Evolutionary conservation across 306 rosid genomes (phyloP), one percentile per base, ranked within the genome.

Genomic region (Ziziphus jujuba): DNA sequence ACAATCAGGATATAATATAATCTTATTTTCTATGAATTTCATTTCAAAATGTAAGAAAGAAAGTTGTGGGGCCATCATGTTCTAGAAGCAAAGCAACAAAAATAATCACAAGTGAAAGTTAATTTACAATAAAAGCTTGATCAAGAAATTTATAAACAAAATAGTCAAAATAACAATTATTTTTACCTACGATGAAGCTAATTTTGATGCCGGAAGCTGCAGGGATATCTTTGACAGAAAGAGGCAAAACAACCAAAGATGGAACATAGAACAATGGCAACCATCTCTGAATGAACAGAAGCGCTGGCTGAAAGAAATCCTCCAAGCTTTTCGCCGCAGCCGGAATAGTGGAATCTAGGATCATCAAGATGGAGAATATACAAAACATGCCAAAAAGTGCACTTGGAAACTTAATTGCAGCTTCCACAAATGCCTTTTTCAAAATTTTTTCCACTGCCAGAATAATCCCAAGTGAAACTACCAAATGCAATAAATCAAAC

Each of bases 301-400:
- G 81, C 25, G 91, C 98, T 1, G 98, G 98, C 66, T 90, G 80
- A 72, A 93, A 93, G 86, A 90, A 93, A 60, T 72, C 77, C 87
- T 84, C 60, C 83, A 90, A 67, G 72, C 86, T 78, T 6, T 66
- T 67, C 1, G 96, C 97, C 15, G 88, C 90, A 35, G 84, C 63
- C 0, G 97, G 95, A 54, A 84, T 75, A 33, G 89, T 86, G 49
- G 84, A 68, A 67, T 93, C 97, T 23, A 93, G 89, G 80, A 75
- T 63, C 19, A 82, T 54, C 24, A 93, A 76, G 78, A 85, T 72
- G 5, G 96, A 83, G 77, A 90, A 93, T 47, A 90, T 93, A 79
- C 96, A 93, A 62, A 93, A 93, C 98, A 93, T 93, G 44, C 98
- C 97, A 50, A 93, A 93, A 76, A 93, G 82, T 1, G 98, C 96